Evolutionary conservation across 805 yeast species (phyloP), one percentile per base, ranked within the genome.

Genomic region (Groenewaldozyma salmanticensis): DNA sequence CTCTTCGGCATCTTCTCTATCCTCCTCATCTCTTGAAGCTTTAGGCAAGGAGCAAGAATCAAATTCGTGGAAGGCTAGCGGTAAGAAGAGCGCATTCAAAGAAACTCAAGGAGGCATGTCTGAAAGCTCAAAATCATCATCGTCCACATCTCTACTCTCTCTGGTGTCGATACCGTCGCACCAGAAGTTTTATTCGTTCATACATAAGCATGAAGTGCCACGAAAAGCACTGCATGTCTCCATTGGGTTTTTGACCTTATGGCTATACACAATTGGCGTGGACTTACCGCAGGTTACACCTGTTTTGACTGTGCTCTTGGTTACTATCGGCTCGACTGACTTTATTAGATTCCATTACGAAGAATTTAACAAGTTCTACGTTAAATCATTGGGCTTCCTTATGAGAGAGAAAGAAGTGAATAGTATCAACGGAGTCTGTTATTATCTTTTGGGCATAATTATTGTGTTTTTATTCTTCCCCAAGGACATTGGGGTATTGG

Each of bases 161-260:
- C 21, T 31, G 40, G 41, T 35, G 27, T 43, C 48, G 2, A 49
- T 50, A 9, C 53, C 54, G 7, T 49, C 51, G n/a, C 52, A 51
- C 33, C 35, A 44, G 27, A 47, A 37, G 37, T 70, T 71, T 53
- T 69, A 70, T 13, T 67, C 64, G 33, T 78, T 80, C 52, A 62
- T 81, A 38, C 74, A 79, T 29, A 81, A 81, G 54, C 87, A 92
- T 56, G 98, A 92, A 61, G 66, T 92, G 15, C 94, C 95, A 3
- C 74, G 98, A 54, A 92, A 92, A 60, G 64, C 74, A 2, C 75
- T 92, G 45, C 98, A 92, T 59, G 82, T 90, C 5, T 81, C 92
- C 1, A 86, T 88, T 37, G 98, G 96, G 0, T 72, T 87, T 48
- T 51, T 88, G 33, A 79, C 96, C 1, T 61, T 92, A 31, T 80